Percentiles rank a stretch among this genome's conserved stretches.
Conservation (phyloP, 495 filamentous ascomycete genomes). For the Tuber brumale region DNA sequence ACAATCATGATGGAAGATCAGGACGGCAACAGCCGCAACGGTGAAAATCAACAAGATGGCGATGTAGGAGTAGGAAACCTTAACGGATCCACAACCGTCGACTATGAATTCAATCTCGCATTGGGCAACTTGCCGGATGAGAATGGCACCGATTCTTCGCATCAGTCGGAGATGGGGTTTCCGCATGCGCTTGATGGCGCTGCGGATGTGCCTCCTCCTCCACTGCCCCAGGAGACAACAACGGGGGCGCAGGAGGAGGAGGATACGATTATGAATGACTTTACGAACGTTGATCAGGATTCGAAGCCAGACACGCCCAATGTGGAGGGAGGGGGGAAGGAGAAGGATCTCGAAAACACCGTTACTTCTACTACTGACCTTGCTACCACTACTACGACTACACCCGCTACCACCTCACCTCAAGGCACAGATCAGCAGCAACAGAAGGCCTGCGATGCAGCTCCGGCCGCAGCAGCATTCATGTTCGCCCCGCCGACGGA, state of each 20-base stretch:
- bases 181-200: neutral
- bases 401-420: neutral
- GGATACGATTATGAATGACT: conserved; percentile 40
- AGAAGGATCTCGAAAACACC: neutral
- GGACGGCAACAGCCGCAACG: neutral
- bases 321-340: conserved; percentile 11
- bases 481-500: neutral
- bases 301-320: conserved; percentile 24
- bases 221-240: neutral
- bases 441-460: neutral
- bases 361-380: neutral
- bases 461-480: neutral
- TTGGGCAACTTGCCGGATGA: conserved; percentile 7
- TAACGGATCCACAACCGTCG: neutral
- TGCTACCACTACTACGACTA: neutral
- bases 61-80: neutral
- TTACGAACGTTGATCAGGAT: conserved; percentile 36
- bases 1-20: conserved; percentile 18
- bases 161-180: conserved; percentile 14
- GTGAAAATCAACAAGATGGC: neutral
- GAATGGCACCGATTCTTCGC: conserved; percentile 9
- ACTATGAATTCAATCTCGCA: conserved; percentile 4
- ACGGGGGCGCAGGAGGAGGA: conserved; percentile 12
- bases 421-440: neutral
- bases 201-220: neutral